phyloP scores from a whole-genome alignment of 257 asterid species.

The Solanum ossicruentum region DNA sequence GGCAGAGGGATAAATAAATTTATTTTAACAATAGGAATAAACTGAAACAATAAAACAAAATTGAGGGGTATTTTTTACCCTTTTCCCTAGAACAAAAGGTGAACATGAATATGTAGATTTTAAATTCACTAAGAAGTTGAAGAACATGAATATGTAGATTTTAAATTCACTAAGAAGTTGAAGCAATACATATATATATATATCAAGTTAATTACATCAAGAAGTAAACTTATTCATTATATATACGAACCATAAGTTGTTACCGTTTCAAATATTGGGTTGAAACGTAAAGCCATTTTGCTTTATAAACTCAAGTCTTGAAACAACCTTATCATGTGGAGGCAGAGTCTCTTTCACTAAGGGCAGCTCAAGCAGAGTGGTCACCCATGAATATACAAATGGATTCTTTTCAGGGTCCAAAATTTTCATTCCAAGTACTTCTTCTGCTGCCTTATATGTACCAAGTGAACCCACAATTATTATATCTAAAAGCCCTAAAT shows the following conservation, averaged over 20 bases:
- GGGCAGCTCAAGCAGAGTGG: conserved; percentile 11
- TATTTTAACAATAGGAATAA: no score
- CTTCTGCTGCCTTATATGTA: conserved; percentile 14
- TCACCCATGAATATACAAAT: conserved; percentile 20
- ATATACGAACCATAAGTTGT: no score
- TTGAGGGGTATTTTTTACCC: no score
- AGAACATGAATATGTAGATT: not conserved
- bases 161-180: not conserved
- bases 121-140: not conserved
- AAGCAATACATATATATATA: not conserved
- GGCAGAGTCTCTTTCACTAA: not conserved
- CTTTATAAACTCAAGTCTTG: conserved; percentile 1
- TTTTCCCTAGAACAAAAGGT: not conserved
- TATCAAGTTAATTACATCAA: not conserved
- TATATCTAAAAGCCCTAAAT: conserved; percentile 22
- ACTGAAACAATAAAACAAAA: no score
- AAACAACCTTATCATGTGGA: conserved; percentile 13
- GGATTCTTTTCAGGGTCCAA: conserved; percentile 24
- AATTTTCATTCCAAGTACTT: conserved; percentile 13
- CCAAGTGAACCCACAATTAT: conserved; percentile 23
- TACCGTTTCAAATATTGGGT: not conserved
- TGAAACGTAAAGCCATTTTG: not conserved
- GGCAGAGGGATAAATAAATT: no score
- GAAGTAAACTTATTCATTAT: not conserved
- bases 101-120: no score